Evolutionary conservation across 176 grass and related monocot genomes (phyloP).

Genomic region (Avena atlantica): DNA sequence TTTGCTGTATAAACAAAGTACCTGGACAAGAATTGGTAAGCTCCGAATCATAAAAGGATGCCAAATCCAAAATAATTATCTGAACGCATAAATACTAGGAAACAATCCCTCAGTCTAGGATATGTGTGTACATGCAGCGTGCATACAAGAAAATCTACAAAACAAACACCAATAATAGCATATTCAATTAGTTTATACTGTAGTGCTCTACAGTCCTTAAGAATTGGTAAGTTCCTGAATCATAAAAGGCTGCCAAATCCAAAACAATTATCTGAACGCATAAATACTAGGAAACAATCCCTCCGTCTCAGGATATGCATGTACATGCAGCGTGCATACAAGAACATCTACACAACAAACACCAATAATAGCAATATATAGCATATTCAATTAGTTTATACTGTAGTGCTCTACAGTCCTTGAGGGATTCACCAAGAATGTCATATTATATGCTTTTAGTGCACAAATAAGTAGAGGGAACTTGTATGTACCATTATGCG

Average conservation of each 20-base stretch:
- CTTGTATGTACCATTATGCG: slow-evolving; percentile 12
- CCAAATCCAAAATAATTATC: slow-evolving; percentile 15
- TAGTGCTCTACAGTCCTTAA: slow-evolving; percentile 8
- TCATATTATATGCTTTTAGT: slow-evolving; percentile 5
- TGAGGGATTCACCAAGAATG: slow-evolving; percentile 13
- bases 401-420: not conserved
- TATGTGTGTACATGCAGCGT: not conserved
- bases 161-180: not conserved
- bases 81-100: not conserved
- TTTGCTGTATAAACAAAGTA: slow-evolving; percentile 97
- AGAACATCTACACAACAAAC: not conserved
- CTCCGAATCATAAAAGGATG: slow-evolving; percentile 14
- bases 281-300: not conserved
- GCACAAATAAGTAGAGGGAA: not conserved
- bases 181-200: slow-evolving; percentile 20
- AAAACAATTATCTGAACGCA: not conserved
- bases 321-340: not conserved
- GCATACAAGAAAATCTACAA: not conserved
- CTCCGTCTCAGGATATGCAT: not conserved
- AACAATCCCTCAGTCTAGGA: not conserved
- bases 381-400: slow-evolving; percentile 14
- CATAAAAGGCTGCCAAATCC: slow-evolving; percentile 19
- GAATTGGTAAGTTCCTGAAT: slow-evolving; percentile 34
- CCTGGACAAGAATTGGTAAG: slow-evolving; percentile 52
- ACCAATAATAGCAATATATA: not conserved